These are phyloP conservation scores for Nigrospora oryzae DNA, from an alignment of 2,329 filamentous ascomycete genomes.

Conservation along the genomic window DNA sequence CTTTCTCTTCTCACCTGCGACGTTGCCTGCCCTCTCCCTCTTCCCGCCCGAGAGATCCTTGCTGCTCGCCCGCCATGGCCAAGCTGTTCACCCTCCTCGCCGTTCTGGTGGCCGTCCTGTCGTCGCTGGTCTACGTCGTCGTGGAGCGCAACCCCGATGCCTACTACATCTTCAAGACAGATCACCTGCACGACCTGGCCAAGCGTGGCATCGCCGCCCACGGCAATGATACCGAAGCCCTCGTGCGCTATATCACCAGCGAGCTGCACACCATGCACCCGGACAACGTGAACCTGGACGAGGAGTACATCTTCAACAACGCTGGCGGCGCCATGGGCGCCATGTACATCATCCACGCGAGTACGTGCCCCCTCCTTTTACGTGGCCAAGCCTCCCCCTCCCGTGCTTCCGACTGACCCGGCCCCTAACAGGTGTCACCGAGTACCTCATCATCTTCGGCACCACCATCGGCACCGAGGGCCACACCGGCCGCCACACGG, in stretches of 20 bases:
- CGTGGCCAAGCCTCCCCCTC: constrained; percentile 1
- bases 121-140: constrained; percentile 43
- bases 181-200: constrained; percentile 60
- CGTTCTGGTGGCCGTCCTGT: constrained; percentile 28
- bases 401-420: neutral
- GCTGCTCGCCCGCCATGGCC: neutral
- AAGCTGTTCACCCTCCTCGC: constrained; percentile 4
- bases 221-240: constrained; percentile 64
- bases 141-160: constrained; percentile 46
- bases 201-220: constrained; percentile 57
- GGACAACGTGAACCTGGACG: constrained; percentile 55
- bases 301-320: constrained; percentile 91
- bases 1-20: too few relatives aligned
- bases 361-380: constrained; percentile 34
- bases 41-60: too few relatives aligned
- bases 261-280: constrained; percentile 51
- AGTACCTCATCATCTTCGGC: constrained; percentile 86
- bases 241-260: constrained; percentile 61
- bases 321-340: constrained; percentile 85
- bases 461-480: constrained; percentile 79
- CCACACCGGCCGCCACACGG: constrained; percentile 80
- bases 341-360: constrained; percentile 86
- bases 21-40: too few relatives aligned
- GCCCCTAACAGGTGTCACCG: constrained; percentile 54
- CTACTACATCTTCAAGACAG: constrained; percentile 70